Evolutionary conservation across 257 asterid species (phyloP), one percentile per base, ranked within the genome.

Genomic region (Nicotiana knightiana): DNA sequence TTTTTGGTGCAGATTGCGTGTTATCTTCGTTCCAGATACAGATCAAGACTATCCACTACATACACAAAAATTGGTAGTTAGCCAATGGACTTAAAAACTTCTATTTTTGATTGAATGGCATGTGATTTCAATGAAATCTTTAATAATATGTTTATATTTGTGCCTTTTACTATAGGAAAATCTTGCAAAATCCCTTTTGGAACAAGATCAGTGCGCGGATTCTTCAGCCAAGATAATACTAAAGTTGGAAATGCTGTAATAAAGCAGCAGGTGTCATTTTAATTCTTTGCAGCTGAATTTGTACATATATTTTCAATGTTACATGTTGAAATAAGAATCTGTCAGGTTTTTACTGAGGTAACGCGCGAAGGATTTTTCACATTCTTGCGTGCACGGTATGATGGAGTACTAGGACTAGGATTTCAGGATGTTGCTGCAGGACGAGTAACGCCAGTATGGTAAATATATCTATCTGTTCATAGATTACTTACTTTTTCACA

Each of bases 381-480:
- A 9, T 87, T 87, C 81, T 57, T 82, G 67, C 62, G 48, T 55
- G 86, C 86, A n/a, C 83, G 76, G 24, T 87, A 79, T 63, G 89
- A 87, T 81, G 89, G 89, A 3, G 84, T 87, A 17, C 83, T 87
- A 65, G 89, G 89, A 65, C 86, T 87, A 61, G 89, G 89, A 57
- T 87, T 87, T 81, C 86, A 83, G 80, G 86, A 87, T 24, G 61
- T 13, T 24, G 79, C 79, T 71, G 79, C 61, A 68, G 86, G 85
- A 15, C 64, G 33, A 26, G 87, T 77, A 21, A 81, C 82, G 28
- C 88, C 88, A 51, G 86, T 87, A 46, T 87, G 89, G 88, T 87
- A 71, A 71, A 46, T 51, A 21, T 70, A 5, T 46, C 6, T 46
- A 2, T 46, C 5, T 1, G 6, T 21, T n/a, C 78, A 21, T 43